These are phyloP conservation scores for Eucalyptus erythrocorys DNA, from an alignment of 345 rosid genomes.

Conservation along the genomic window DNA sequence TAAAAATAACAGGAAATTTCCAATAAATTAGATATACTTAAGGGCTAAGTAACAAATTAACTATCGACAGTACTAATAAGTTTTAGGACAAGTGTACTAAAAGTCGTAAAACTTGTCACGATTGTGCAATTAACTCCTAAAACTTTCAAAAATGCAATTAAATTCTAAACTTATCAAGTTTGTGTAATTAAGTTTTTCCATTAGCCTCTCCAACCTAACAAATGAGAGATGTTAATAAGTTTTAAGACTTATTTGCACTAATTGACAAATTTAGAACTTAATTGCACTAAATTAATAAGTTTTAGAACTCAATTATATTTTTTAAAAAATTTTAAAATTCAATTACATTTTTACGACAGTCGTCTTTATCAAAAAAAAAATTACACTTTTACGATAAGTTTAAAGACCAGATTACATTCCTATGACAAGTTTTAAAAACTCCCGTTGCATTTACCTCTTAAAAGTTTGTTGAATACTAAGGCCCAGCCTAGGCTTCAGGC, in stretches of 20 bases:
- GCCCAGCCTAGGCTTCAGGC: not conserved
- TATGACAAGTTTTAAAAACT: rapidly evolving
- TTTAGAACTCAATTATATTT: too few species aligned
- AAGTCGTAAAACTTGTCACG: rapidly evolving
- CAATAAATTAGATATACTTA: too few species aligned
- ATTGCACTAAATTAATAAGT: too few species aligned
- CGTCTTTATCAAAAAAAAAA: too few species aligned
- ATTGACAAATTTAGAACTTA: too few species aligned
- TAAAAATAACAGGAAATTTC: too few species aligned
- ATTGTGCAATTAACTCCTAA: rapidly evolving
- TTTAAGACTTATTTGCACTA: rapidly evolving
- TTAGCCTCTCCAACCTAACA: rapidly evolving
- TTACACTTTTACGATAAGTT: too few species aligned
- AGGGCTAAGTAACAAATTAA: too few species aligned
- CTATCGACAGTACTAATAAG: rapidly evolving
- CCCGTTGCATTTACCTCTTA: rapidly evolving
- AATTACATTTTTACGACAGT: too few species aligned
- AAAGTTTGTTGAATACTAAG: not conserved
- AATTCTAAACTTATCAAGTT: rapidly evolving
- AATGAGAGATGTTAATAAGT: rapidly evolving
- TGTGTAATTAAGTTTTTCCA: rapidly evolving
- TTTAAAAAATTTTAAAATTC: too few species aligned
- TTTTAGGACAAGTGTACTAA: rapidly evolving
- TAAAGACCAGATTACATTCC: too few species aligned
- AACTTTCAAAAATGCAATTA: rapidly evolving